Conservation (phyloP, 208 protist species). For the Trypanosoma theileri region DNA sequence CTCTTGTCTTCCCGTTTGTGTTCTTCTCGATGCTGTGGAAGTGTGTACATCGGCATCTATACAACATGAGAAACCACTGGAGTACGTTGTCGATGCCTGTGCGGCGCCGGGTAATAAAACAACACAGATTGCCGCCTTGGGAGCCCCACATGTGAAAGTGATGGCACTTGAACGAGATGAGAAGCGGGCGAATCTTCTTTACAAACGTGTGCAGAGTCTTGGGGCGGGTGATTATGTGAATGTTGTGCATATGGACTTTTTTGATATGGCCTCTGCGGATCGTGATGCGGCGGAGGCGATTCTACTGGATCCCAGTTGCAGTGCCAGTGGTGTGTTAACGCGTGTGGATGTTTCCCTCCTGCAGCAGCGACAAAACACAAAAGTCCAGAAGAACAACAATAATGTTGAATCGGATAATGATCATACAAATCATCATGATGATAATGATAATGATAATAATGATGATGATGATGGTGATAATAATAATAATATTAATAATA, state of each 20-base stretch:
- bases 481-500: slow-evolving; percentile 1
- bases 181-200: slow-evolving; percentile 63
- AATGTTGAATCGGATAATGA: background rate
- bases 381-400: slow-evolving; percentile 6
- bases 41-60: slow-evolving; percentile 16
- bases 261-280: slow-evolving; percentile 73
- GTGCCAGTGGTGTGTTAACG: slow-evolving; percentile 84
- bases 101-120: slow-evolving; percentile 94
- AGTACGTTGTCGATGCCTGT: slow-evolving; percentile 90
- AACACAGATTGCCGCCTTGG: slow-evolving; percentile 80
- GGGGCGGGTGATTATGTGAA: slow-evolving; percentile 77
- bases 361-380: slow-evolving; percentile 32
- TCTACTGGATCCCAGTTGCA: slow-evolving; percentile 92
- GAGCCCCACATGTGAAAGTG: slow-evolving; percentile 63
- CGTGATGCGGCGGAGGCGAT: slow-evolving; percentile 78
- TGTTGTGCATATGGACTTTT: slow-evolving; percentile 86
- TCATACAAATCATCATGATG: background rate
- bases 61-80: slow-evolving; percentile 33
- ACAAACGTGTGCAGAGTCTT: slow-evolving; percentile 61
- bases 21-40: slow-evolving; percentile 77
- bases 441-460: slow-evolving; percentile 1
- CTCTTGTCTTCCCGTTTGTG: slow-evolving; percentile 89
- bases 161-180: slow-evolving; percentile 88
- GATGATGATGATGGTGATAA: slow-evolving; percentile 9
- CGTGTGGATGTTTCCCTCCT: slow-evolving; percentile 80